These are phyloP conservation scores for Neurospora sp. DNA, from an alignment of 495 filamentous ascomycete species.

Conservation along the genomic window DNA sequence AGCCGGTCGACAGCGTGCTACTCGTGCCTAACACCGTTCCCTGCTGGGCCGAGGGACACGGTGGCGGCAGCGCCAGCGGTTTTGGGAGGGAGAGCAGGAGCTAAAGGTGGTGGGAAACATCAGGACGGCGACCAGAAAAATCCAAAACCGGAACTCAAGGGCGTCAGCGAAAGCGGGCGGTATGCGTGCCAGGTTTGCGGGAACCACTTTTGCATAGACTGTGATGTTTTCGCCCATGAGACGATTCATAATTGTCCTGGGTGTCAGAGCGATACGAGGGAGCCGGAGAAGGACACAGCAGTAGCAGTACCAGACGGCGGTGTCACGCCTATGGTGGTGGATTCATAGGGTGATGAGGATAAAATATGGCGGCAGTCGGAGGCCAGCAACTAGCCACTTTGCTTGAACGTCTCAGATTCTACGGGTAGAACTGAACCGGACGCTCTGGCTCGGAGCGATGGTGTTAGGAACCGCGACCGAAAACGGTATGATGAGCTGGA, in stretches of 20 bases:
- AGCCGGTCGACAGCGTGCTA: slow-evolving; percentile 39
- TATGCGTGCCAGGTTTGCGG: slow-evolving; percentile 79
- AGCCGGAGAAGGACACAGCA: not conserved
- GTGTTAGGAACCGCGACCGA: not conserved
- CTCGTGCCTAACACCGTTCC: slow-evolving; percentile 44
- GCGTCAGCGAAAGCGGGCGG: slow-evolving; percentile 74
- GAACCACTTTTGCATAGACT: slow-evolving; percentile 95
- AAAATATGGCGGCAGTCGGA: not conserved
- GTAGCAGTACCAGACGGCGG: not conserved
- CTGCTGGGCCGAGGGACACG: slow-evolving; percentile 18
- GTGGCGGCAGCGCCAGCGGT: not conserved
- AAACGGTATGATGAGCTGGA: not conserved
- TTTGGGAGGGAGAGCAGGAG: not conserved
- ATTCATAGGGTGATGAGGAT: slow-evolving; percentile 11
- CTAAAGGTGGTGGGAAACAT: slow-evolving; percentile 22
- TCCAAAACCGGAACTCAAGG: slow-evolving; percentile 29
- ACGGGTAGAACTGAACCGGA: not conserved
- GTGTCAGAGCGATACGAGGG: slow-evolving; percentile 58
- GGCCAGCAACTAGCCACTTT: not conserved
- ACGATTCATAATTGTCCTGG: slow-evolving; percentile 91
- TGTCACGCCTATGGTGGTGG: slow-evolving; percentile 26
- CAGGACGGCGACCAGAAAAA: slow-evolving; percentile 28
- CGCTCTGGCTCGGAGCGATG: not conserved
- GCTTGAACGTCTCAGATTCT: not conserved
- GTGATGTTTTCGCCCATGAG: slow-evolving; percentile 90